Percentiles rank a stretch among this genome's conserved stretches.
These are phyloP conservation scores for Hippophae rhamnoides DNA, from an alignment of 306 rosid genomes.

Conservation along the genomic window DNA sequence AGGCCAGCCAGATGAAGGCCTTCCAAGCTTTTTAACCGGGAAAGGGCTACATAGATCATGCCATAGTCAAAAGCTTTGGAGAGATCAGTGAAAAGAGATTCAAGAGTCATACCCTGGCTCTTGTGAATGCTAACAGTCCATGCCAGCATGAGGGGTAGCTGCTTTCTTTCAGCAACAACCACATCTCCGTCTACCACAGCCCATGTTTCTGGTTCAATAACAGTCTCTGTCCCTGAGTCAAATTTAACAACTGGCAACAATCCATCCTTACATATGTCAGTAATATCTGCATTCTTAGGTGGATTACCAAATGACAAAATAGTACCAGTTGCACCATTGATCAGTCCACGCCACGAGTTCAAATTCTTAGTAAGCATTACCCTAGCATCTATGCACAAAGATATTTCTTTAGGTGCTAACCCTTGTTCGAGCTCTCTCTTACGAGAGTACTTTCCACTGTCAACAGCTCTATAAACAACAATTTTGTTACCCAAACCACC, in stretches of 20 bases:
- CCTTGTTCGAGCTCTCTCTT: constrained; percentile 28
- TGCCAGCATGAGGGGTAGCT: constrained; percentile 46
- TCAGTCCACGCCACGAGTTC: constrained; percentile 22
- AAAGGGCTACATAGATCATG: constrained; percentile 46
- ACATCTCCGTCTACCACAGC: constrained; percentile 22
- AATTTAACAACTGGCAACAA: constrained; percentile 36
- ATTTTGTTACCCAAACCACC: constrained; percentile 22
- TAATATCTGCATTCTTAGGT: constrained; percentile 7
- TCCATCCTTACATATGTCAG: constrained; percentile 12
- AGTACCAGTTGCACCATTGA: constrained; percentile 53
- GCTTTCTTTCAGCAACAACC: constrained; percentile 35
- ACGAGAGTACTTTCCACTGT: constrained; percentile 21
- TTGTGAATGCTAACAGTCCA: constrained; percentile 57
- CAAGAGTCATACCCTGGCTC: constrained; percentile 57
- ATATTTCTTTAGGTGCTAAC: constrained; percentile 25
- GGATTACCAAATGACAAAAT: constrained; percentile 21
- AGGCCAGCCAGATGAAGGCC: constrained; percentile 43
- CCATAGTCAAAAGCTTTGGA: constrained; percentile 39
- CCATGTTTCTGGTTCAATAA: constrained; percentile 32
- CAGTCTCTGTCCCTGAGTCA: constrained; percentile 28
- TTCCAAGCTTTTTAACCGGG: constrained; percentile 37
- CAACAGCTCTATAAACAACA: constrained; percentile 30
- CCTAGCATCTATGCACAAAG: constrained; percentile 41
- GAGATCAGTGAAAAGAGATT: constrained; percentile 30
- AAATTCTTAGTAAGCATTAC: constrained; percentile 51